Base-by-base conservation (phyloP, 225 moss, liverwort and hornwort genomes). In the Pseudoscleropodium purum region DNA sequence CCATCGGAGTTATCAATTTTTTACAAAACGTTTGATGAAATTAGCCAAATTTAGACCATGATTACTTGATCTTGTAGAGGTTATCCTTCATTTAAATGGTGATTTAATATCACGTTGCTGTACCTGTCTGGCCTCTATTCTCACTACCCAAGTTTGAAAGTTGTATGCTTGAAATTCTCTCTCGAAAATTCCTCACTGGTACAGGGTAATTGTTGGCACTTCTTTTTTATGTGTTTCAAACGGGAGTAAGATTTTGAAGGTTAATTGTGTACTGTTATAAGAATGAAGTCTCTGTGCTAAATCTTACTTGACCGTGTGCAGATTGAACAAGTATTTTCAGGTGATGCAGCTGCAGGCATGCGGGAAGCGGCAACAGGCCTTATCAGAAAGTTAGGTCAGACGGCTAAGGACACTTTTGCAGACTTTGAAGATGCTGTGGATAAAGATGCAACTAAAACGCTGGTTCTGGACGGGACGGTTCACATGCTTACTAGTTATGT, bases 361-460 rank as follows among this genome's bases (percentile, higher is more conserved):
- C 93, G 95, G 86, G 96, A 96, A 87, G 93, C 96, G 21, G 98
- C 97, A 26, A 91, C 90, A 54, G 97, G 93, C 61, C 92, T 99
- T 59, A 91, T 95, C 70, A 96, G 94, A 84, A 93, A 94, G 89
- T 88, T 99, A 85, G 97, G 97, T 41, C 95, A 95, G 91, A 96
- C 96, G 15, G 98, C 98, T 9, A 95, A 92, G 88, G 97, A 96
- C 41, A 99, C 97, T 18, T 96, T 99, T 79, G 97, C 95, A 36
- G 98, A 99, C 89, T 99, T 99, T 89, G 96, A 99, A 86, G 98
- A 99, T 47, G 97, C 98, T 57, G 98, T 99, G 75, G 96, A 99
- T 87, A 99, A 96, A 91, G 98, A 99, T 91, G 94, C 97, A 86
- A 99, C 96, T 25, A 99, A 97, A 90, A 93, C 96, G 62, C 94